Base-by-base conservation (phyloP, 108 stramenopile genomes). In the Aurantiochytrium sp. region DNA sequence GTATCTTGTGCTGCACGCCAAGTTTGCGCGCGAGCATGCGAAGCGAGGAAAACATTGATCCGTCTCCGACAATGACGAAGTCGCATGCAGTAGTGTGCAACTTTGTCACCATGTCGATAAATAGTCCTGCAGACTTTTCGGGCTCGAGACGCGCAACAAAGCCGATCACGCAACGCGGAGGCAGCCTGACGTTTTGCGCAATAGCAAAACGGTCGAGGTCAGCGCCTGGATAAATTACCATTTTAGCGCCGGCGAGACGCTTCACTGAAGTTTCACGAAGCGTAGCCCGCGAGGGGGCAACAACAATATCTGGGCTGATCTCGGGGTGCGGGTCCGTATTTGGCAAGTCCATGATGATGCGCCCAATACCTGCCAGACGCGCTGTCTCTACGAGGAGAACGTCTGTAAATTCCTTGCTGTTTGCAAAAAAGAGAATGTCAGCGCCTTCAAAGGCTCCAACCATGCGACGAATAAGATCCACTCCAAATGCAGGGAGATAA, bases 41-140 rank as follows among this genome's bases (percentile, higher is more conserved):
- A 5, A 93, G 44, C 16, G 5, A 35, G 18, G 12, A 23, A 4
- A 47, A 21, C 59, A 92, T 45, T 4, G 88, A 55, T 3, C 94
- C 94, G 29, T 92, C 91, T 29, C 94, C 94, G n/a, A 93, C 90
- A 53, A 94, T 35, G 29, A 90, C 59, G 57, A 94, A 93, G 45
- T 83, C 49, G 49, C n/a, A 47, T 12, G 45, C n/a, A 18, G 19
- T n/a, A n/a, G 43, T 23, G 0, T 51, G 12, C 25, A 94, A 6
- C 16, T 21, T 58, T 21, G 29, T 23, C 10, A 93, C 94, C 6
- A 90, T 91, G 18, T 64, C 87, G 21, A 93, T 25, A 58, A 94
- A 91, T 0, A 94, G 88, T 4, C 92, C 93, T 23, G 92, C 89
- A 1, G 72, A 71, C 91, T 94, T 94, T 53, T 92, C 94, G 5